These are phyloP conservation scores for Xylaria sp. DNA, from an alignment of 2,329 filamentous ascomycete species.

Conservation along the genomic window DNA sequence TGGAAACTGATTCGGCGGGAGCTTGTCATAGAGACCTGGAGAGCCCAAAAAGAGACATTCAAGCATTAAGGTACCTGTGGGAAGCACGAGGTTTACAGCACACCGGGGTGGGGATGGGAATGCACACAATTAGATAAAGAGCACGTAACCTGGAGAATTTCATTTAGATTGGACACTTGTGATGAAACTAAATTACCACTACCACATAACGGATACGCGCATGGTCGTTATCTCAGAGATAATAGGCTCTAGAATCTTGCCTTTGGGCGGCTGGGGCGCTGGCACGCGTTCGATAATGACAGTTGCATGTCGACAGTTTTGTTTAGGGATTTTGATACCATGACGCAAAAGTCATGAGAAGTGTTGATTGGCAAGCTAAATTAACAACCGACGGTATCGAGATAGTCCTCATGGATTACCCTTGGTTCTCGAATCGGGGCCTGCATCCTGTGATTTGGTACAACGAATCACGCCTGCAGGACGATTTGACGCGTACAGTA, in stretches of 20 bases:
- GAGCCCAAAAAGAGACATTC: not conserved
- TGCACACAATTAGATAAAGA: not conserved
- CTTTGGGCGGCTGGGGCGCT: not conserved
- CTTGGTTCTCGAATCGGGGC: not conserved
- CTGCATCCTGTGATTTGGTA: not conserved
- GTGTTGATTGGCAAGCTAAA: not conserved
- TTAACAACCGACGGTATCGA: not conserved
- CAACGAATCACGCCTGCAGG: not conserved
- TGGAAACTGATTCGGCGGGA: not conserved
- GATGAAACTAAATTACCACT: not conserved
- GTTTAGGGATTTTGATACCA: not conserved
- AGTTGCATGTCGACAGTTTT: not conserved
- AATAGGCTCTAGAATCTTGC: not conserved
- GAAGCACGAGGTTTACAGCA: not conserved
- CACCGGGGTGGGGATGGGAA: slow-evolving; percentile 2
- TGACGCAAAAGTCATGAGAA: not conserved
- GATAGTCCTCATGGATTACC: not conserved
- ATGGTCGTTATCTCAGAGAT: not conserved
- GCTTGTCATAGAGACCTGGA: not conserved
- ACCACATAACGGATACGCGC: not conserved
- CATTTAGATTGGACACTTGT: not conserved
- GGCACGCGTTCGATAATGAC: not conserved
- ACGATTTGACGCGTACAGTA: not conserved
- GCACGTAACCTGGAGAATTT: not conserved
- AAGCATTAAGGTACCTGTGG: not conserved